These are phyloP conservation scores for Polygonum maritimum DNA, from an alignment of 148 eudicot genomes.

Conservation along the genomic window DNA sequence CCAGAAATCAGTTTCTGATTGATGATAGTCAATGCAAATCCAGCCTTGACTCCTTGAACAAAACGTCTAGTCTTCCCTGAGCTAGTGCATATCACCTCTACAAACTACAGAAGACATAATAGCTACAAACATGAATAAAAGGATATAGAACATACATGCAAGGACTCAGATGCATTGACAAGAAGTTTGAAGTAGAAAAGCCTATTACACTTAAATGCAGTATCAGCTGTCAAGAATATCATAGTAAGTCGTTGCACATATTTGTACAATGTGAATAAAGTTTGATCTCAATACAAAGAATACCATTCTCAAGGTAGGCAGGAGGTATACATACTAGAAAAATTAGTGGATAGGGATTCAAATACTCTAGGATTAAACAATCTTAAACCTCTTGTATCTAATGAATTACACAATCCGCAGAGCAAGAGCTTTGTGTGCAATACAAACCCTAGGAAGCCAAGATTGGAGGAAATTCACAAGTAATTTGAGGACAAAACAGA, in stretches of 20 bases:
- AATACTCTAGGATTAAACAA: background rate
- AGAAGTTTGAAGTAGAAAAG: background rate
- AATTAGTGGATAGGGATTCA: background rate
- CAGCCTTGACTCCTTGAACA: constrained; percentile 63
- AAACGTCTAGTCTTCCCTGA: constrained; percentile 59
- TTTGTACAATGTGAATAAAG: background rate
- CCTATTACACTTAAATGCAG: background rate
- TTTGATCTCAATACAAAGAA: background rate
- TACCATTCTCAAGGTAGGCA: background rate
- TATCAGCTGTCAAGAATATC: background rate
- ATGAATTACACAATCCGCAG: background rate
- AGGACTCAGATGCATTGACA: background rate
- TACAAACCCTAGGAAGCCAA: background rate
- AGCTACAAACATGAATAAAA: background rate
- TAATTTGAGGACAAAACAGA: background rate
- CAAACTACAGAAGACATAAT: constrained; percentile 30
- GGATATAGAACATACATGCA: background rate
- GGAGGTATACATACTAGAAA: background rate
- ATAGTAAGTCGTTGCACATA: background rate
- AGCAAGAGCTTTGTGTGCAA: background rate
- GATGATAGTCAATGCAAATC: constrained; percentile 61
- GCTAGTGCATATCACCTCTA: constrained; percentile 64
- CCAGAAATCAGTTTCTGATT: constrained; percentile 43
- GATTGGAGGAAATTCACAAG: background rate
- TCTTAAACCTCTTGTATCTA: background rate